A percentile compares a stretch with the other conserved stretches of the same genome.
phyloP scores from a whole-genome alignment of 306 rosid species.

The Hylodesmum podocarpum region DNA sequence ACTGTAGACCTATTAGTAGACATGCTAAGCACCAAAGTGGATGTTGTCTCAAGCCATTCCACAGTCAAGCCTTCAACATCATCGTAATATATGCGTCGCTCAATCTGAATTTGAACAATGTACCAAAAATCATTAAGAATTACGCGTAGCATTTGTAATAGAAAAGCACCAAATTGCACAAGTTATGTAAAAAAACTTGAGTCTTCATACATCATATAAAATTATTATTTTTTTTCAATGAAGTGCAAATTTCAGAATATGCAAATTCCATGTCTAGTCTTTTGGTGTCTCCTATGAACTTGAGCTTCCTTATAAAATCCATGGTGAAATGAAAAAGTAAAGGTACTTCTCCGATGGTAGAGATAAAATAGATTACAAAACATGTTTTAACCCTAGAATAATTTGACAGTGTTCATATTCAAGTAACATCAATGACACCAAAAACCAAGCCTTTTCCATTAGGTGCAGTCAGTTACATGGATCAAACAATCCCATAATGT shows the following conservation, averaged over 20 bases:
- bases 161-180: not conserved
- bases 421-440: not conserved
- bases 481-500: not conserved
- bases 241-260: not conserved
- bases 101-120: conserved; percentile 52
- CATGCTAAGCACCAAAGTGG: conserved; percentile 76
- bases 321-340: not conserved
- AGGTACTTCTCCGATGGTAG: not conserved
- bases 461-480: not conserved
- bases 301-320: not conserved
- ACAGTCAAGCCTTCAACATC: conserved; percentile 74
- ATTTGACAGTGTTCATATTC: not conserved
- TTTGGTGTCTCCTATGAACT: not conserved
- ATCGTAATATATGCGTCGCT: conserved; percentile 81
- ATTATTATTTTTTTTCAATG: not conserved
- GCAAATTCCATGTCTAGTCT: not conserved
- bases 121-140: not conserved
- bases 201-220: not conserved
- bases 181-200: not conserved
- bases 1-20: conserved; percentile 42
- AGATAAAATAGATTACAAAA: not conserved
- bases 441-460: not conserved
- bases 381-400: no score
- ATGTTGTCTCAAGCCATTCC: conserved; percentile 87
- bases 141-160: not conserved